Evolutionary conservation across 345 rosid genomes (phyloP).

Genomic region (Lepidium didymum): DNA sequence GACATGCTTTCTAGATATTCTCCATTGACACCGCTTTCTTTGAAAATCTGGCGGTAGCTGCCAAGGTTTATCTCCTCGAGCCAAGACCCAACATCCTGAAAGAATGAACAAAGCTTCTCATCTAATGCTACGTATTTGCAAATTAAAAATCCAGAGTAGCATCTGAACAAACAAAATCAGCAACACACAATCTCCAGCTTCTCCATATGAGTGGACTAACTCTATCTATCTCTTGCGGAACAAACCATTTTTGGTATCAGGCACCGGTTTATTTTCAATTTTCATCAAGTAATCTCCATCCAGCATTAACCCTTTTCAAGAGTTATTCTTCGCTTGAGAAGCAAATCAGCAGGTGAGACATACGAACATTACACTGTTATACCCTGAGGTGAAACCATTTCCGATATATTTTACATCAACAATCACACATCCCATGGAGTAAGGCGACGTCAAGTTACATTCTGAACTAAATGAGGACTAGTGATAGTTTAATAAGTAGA

Average conservation of each 20-base stretch:
- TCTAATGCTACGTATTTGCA: neutral
- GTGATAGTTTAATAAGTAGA: neutral
- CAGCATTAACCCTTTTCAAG: neutral
- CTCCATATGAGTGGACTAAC: neutral
- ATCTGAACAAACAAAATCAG: neutral
- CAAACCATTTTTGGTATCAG: neutral
- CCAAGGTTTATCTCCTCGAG: constrained; percentile 90
- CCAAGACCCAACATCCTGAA: constrained; percentile 95
- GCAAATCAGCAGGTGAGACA: neutral
- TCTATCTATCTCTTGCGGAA: neutral
- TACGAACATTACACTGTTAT: neutral
- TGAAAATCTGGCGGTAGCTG: constrained; percentile 79
- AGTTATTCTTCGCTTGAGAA: neutral
- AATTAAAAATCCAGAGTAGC: neutral
- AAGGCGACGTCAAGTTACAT: neutral
- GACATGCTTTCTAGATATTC: constrained; percentile 97
- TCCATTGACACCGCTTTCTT: constrained; percentile 89
- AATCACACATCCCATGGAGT: neutral
- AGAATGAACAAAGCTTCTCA: neutral
- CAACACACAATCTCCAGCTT: neutral
- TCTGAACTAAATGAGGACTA: neutral
- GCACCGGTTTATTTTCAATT: neutral
- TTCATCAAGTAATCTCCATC: neutral
- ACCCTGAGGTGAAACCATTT: neutral
- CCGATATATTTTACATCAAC: neutral